A percentile compares a stretch with the other conserved stretches of the same genome.
Conservation (phyloP, 2,329 filamentous ascomycete species). For the Fusarium sambucinum region DNA sequence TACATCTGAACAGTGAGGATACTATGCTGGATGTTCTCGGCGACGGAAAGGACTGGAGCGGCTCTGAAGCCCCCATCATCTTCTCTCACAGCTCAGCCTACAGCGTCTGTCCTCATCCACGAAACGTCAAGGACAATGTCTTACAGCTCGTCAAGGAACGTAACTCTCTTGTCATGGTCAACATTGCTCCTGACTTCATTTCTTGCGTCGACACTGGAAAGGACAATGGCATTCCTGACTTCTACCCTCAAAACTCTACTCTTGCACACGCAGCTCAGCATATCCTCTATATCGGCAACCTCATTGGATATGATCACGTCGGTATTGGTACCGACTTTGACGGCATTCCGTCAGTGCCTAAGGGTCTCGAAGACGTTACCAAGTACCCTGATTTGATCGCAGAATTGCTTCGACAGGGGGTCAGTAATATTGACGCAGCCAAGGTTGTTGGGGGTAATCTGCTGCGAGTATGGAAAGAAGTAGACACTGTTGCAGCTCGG, state of each 20-base stretch:
- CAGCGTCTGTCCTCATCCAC: conserved; percentile 84
- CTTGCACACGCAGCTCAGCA: conserved; percentile 83
- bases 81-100: conserved; percentile 90
- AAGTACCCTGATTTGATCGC: conserved; percentile 84
- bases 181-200: conserved; percentile 86
- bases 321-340: conserved; percentile 93
- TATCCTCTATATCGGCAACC: conserved; percentile 82
- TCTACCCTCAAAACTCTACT: conserved; percentile 76
- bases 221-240: conserved; percentile 74
- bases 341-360: conserved; percentile 74
- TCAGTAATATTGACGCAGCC: conserved; percentile 78
- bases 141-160: conserved; percentile 79
- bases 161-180: conserved; percentile 88
- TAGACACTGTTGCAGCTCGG: conserved; percentile 76
- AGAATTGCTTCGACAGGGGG: conserved; percentile 77
- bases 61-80: conserved; percentile 84
- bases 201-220: conserved; percentile 74
- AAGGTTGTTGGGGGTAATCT: conserved; percentile 86
- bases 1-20: conserved; percentile 64
- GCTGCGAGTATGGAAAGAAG: conserved; percentile 84
- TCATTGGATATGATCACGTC: conserved; percentile 89
- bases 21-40: conserved; percentile 88
- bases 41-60: conserved; percentile 71
- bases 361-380: conserved; percentile 85
- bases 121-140: conserved; percentile 90